Evolutionary conservation across 345 rosid species (phyloP), one percentile per base, ranked within the genome.

Genomic region (Euphorbia lathyris): DNA sequence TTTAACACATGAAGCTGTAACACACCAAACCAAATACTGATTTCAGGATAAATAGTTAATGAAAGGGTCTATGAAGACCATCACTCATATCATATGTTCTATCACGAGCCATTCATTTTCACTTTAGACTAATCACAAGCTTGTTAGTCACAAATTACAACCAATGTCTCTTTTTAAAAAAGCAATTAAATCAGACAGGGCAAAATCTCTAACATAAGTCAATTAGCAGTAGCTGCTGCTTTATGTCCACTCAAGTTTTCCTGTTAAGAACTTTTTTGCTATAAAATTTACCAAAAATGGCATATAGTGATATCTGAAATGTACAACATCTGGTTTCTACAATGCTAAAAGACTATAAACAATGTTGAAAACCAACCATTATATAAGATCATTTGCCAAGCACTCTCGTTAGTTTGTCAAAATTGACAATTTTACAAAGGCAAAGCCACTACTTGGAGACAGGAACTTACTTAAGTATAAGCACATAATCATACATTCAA

Each of bases 171-270:
- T 14, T 3, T 20, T 6, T 1, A 56, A 29, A 22, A 55, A 29
- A 55, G 34, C 20, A 19, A 6, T n/a, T 13, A 27, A 42, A 57
- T 27, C 57, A 26, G 56, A 29, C 62, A 56, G 36, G 20, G 8
- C 13, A 40, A 23, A 57, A 29, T 43, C 19, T 3, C 38, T 19
- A 2, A 42, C 29, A 11, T 10, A 43, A 40, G 17, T 68, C 10
- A 56, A 67, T 55, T 14, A 25, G 12, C 42, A 26, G 62, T 9
- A 56, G 52, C 71, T 25, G 52, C 71, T 25, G 11, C 63, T 26
- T 16, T 6, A 25, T 38, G 43, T 16, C 13, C 1, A 14, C 20
- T 50, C 51, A 22, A 40, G 66, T 8, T 25, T 45, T 64, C 13
- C 14, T 14, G 34, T 64, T 13, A 20, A n/a, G 13, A 64, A 25